phyloP scores from a whole-genome alignment of 2,329 filamentous ascomycete species.

The Teratosphaeria viscida region DNA sequence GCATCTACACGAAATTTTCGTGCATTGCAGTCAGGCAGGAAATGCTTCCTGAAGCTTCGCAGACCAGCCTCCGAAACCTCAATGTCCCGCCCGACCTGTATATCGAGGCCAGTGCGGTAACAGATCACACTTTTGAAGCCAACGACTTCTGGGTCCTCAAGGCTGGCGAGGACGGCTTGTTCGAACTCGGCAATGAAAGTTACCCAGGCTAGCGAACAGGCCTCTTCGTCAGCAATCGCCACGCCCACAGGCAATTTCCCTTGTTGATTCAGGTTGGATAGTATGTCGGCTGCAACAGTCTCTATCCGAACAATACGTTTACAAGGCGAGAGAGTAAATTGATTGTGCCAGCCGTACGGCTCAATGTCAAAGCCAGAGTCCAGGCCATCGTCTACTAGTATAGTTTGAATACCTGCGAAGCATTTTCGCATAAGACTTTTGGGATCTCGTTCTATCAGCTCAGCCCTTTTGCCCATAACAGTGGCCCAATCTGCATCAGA shows the following conservation, averaged over 20 bases:
- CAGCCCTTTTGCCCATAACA: constrained; percentile 39
- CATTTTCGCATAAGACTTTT: constrained; percentile 53
- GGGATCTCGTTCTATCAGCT: constrained; percentile 36
- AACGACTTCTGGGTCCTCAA: constrained; percentile 57
- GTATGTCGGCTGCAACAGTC: constrained; percentile 53
- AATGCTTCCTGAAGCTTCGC: constrained; percentile 28
- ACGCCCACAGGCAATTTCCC: constrained; percentile 18
- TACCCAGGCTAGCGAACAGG: constrained; percentile 26
- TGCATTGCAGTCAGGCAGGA: constrained; percentile 29
- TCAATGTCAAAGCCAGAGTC: constrained; percentile 46
- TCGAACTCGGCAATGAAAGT: constrained; percentile 42
- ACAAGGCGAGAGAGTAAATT: constrained; percentile 52
- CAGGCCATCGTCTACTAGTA: constrained; percentile 72
- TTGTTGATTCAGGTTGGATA: constrained; percentile 36
- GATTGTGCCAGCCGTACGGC: constrained; percentile 53
- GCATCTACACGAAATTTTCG: constrained; percentile 46
- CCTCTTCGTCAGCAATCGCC: constrained; percentile 20
- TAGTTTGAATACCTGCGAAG: constrained; percentile 59
- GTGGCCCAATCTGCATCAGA: constrained; percentile 49
- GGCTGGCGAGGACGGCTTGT: constrained; percentile 43
- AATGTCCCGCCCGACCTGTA: constrained; percentile 42
- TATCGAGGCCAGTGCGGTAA: constrained; percentile 63
- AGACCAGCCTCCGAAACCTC: constrained; percentile 22
- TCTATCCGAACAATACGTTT: constrained; percentile 73
- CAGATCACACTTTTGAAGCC: constrained; percentile 79